Evolutionary conservation across 352 stramenopile genomes (phyloP).

Genomic region (Pythium sukuiense): DNA sequence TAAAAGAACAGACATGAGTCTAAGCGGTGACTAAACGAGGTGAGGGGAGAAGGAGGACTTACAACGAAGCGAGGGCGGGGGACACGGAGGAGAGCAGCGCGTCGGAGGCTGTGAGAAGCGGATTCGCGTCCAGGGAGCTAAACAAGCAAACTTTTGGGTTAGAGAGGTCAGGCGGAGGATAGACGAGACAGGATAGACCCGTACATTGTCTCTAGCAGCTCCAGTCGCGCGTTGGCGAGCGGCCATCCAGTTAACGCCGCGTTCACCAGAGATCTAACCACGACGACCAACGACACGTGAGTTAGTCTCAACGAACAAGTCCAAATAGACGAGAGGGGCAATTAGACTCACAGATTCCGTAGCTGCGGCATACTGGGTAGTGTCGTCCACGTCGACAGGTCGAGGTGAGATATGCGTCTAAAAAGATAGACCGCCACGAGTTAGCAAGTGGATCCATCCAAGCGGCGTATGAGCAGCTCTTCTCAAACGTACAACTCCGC

Average conservation of each 20-base stretch:
- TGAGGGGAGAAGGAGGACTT: background rate
- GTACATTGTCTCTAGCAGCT: constrained; percentile 13
- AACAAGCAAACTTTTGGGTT: no score
- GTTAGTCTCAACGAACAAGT: background rate
- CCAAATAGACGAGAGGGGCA: no score
- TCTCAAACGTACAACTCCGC: background rate
- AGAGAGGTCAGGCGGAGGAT: background rate
- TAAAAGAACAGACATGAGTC: background rate
- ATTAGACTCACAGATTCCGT: constrained; percentile 13
- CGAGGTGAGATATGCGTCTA: constrained; percentile 8
- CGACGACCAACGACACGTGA: background rate
- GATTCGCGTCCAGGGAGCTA: constrained; percentile 15
- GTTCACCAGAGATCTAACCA: constrained; percentile 10
- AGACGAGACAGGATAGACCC: background rate
- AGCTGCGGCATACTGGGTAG: constrained; percentile 19
- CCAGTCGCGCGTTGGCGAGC: background rate
- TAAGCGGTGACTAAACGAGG: no score
- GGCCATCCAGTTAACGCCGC: constrained; percentile 9
- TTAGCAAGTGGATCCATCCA: no score
- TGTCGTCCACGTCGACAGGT: constrained; percentile 13
- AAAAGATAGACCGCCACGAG: background rate
- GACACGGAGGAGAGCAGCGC: background rate
- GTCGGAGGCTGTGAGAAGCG: background rate
- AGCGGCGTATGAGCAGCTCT: background rate
- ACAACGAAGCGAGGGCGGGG: constrained; percentile 1